These are phyloP conservation scores for Coccinonectria pachysandricola DNA, from an alignment of 2,329 filamentous ascomycete genomes.

Conservation along the genomic window DNA sequence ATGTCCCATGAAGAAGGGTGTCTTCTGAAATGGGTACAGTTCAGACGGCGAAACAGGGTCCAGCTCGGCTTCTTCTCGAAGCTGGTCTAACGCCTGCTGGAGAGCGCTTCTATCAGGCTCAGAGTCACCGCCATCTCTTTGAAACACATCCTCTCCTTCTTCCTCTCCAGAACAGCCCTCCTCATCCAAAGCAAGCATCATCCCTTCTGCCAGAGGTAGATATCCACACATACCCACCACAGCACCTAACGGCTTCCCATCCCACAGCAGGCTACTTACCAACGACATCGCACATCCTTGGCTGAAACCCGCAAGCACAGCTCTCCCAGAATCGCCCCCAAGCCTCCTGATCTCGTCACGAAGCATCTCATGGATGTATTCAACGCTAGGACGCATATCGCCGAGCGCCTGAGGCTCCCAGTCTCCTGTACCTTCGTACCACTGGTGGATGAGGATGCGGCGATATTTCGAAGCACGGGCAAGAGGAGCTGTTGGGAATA, in stretches of 20 bases:
- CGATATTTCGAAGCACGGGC: conserved; percentile 22
- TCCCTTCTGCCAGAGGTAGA: conserved; percentile 28
- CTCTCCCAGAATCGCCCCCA: conserved; percentile 22
- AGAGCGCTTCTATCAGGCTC: conserved; percentile 9
- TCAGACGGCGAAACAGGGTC: not conserved
- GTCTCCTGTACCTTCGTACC: conserved; percentile 27
- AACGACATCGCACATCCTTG: conserved; percentile 42
- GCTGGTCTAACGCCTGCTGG: conserved; percentile 14
- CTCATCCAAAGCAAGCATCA: conserved; percentile 15
- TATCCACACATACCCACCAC: conserved; percentile 35
- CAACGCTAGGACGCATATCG: conserved; percentile 30
- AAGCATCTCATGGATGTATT: conserved; percentile 29
- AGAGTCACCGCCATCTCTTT: conserved; percentile 1
- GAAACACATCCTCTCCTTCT: conserved; percentile 3
- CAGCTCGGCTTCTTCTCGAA: conserved; percentile 20
- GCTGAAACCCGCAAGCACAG: conserved; percentile 41
- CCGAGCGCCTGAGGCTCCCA: conserved; percentile 23
- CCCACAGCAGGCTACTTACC: conserved; percentile 32
- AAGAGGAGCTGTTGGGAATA: conserved; percentile 39
- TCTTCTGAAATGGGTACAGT: conserved; percentile 13
- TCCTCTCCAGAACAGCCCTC: not conserved
- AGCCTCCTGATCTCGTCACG: conserved; percentile 25
- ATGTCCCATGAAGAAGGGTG: conserved; percentile 37
- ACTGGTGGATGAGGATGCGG: conserved; percentile 23
- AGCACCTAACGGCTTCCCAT: conserved; percentile 27